A percentile compares a stretch with the other conserved stretches of the same genome.
These are phyloP conservation scores for Wickerhamiella nectarea DNA, from an alignment of 805 yeast genomes.

Conservation along the genomic window DNA sequence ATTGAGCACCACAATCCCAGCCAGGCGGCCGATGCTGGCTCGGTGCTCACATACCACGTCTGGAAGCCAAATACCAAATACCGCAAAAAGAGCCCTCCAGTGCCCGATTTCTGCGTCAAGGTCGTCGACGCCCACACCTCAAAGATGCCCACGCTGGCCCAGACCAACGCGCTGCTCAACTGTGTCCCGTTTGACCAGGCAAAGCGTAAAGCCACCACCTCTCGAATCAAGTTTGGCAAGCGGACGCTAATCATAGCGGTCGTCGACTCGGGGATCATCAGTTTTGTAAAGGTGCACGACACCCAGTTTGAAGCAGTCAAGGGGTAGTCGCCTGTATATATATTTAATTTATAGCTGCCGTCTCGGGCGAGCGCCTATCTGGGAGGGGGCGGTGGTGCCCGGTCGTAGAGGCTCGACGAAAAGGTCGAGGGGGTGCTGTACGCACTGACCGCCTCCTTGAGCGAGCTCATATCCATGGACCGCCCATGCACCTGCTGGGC, in stretches of 20 bases:
- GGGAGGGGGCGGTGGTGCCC: conserved; percentile 8
- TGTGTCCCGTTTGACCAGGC: conserved; percentile 16
- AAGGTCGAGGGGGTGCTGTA: conserved; percentile 19
- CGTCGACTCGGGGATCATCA: conserved; percentile 62
- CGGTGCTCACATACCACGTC: conserved; percentile 41
- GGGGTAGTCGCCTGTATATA: too few relatives aligned
- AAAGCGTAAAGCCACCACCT: conserved; percentile 24
- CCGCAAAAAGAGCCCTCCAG: conserved; percentile 48
- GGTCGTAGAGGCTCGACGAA: conserved; percentile 15
- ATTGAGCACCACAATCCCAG: conserved; percentile 1
- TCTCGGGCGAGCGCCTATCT: too few relatives aligned
- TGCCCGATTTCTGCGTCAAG: conserved; percentile 65
- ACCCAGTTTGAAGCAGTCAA: conserved; percentile 11
- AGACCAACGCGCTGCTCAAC: conserved; percentile 26
- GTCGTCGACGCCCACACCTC: conserved; percentile 34
- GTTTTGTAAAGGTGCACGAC: conserved; percentile 35
- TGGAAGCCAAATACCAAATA: conserved; percentile 71
- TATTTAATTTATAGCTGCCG: too few relatives aligned
- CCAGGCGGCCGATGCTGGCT: too few relatives aligned
- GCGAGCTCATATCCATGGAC: not conserved
- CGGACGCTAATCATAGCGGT: conserved; percentile 49
- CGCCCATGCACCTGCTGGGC: conserved; percentile 16
- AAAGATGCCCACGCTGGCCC: conserved; percentile 25
- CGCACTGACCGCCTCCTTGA: not conserved
- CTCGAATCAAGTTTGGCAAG: conserved; percentile 39